Evolutionary conservation across 2,329 filamentous ascomycete genomes (phyloP).

Genomic region (Phaeoacremonium minimum): DNA sequence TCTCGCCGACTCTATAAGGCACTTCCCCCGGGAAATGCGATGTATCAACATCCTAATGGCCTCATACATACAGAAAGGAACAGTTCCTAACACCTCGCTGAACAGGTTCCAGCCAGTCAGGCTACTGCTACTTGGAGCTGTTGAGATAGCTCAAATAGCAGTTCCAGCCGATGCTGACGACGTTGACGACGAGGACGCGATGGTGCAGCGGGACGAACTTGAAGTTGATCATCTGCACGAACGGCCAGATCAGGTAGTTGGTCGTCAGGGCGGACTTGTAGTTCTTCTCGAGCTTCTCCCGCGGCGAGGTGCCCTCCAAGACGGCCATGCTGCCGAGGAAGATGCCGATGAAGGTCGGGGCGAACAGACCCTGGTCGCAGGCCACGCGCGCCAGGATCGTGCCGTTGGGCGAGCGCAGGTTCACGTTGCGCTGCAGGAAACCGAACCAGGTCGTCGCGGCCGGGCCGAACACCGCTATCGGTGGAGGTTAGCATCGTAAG

Average conservation of each 20-base stretch:
- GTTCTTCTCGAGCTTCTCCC: constrained; percentile 66
- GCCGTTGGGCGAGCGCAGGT: constrained; percentile 57
- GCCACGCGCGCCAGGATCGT: constrained; percentile 76
- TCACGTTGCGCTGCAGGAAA: constrained; percentile 68
- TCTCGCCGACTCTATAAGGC: no score
- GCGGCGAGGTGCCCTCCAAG: constrained; percentile 60
- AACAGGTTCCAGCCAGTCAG: no score
- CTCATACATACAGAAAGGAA: no score
- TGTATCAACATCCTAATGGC: no score
- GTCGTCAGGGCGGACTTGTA: constrained; percentile 70
- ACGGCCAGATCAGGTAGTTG: constrained; percentile 87
- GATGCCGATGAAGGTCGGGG: constrained; percentile 73
- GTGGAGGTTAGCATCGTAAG: not conserved
- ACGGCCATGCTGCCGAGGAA: constrained; percentile 84
- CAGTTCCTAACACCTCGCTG: no score
- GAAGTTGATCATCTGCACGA: constrained; percentile 83
- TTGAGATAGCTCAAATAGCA: constrained; percentile 61
- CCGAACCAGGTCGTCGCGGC: constrained; percentile 83
- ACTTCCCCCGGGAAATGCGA: no score
- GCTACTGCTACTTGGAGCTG: constrained; percentile 33
- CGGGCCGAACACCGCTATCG: constrained; percentile 74
- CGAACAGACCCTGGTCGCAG: constrained; percentile 78
- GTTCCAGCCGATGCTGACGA: constrained; percentile 68
- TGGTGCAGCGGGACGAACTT: constrained; percentile 79
- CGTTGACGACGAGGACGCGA: constrained; percentile 80